A percentile compares a stretch with the other conserved stretches of the same genome.
phyloP scores from a whole-genome alignment of 2,329 filamentous ascomycete genomes.

The Emmonsiellopsis sp. region DNA sequence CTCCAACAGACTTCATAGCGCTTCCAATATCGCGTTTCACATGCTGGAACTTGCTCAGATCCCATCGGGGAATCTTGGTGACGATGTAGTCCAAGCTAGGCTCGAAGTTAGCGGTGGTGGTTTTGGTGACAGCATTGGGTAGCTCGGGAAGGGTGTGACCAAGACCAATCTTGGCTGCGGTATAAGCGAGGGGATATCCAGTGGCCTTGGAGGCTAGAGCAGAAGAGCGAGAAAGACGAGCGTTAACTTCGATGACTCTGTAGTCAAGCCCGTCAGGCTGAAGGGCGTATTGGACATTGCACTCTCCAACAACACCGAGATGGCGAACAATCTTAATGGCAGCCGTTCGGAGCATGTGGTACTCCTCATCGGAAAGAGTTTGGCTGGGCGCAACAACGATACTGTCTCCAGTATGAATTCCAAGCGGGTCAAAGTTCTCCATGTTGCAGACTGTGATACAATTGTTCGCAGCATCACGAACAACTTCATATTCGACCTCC shows the following conservation, averaged over 20 bases:
- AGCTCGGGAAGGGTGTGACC: constrained; percentile 92
- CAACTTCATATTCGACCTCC: constrained; percentile 97
- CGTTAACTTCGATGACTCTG: constrained; percentile 97
- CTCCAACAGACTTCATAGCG: constrained; percentile 97
- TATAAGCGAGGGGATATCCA: constrained; percentile 93
- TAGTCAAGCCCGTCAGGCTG: constrained; percentile 97
- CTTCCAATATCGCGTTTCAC: constrained; percentile 96
- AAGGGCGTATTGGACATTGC: constrained; percentile 95
- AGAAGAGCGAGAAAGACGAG: constrained; percentile 93
- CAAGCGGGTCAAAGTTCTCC: constrained; percentile 97
- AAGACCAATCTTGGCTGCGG: constrained; percentile 94
- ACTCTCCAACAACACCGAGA: constrained; percentile 93
- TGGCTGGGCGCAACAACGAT: constrained; percentile 97
- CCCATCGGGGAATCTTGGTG: constrained; percentile 97
- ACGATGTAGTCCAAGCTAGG: constrained; percentile 96
- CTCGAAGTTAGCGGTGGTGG: constrained; percentile 97
- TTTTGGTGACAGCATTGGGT: constrained; percentile 96
- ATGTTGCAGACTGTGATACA: constrained; percentile 99
- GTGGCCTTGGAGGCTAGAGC: constrained; percentile 96
- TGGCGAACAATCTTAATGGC: constrained; percentile 98
- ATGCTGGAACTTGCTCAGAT: constrained; percentile 97
- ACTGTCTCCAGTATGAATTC: constrained; percentile 96
- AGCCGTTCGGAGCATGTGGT: constrained; percentile 96
- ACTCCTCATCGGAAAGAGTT: constrained; percentile 95
- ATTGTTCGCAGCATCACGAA: constrained; percentile 94